Evolutionary conservation across 2,329 filamentous ascomycete species (phyloP), one percentile per base, ranked within the genome.

Genomic region (Claviceps africana): DNA sequence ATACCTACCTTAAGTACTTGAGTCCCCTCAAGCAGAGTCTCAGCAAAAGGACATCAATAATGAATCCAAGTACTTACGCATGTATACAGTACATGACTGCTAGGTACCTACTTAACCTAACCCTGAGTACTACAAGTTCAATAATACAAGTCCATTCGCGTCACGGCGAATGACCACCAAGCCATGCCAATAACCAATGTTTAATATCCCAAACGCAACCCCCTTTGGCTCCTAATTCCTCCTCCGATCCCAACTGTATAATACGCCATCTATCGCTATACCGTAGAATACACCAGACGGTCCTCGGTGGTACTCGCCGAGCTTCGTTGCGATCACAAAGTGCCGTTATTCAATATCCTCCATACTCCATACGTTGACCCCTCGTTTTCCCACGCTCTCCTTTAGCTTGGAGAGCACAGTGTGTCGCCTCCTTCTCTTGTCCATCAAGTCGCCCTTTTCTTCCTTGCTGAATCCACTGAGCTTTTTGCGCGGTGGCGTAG

Each of bases 401-500:
- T 68, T 72, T 49, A 84, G 63, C 62, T 76, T 77, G 33, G 67
- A 66, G 30, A 80, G 66, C 9, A 81, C 73, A 3, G 70, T 74
- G 59, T 72, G 72, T 57, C 78, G 70, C 55, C 70, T 74, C n/a
- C 71, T 71, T 56, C 72, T 67, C 64, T 76, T 78, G 53, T 72
- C 70, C 65, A 74, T 79, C 52, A 83, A 63, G 30, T 71, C 70
- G 30, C 67, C 67, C 68, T 81, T 83, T 62, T 85, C 82, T 50
- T 75, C 72, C 33, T 70, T 68, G 53, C 73, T 79, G 58, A 79
- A 84, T 19, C 78, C 78, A 55, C 73, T 81, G 53, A 83, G 59
- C 70, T 82, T 83, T 69, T 78, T 82, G 44, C 79, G 69, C 2
- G 78, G 75, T 28, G 78, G 70, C 21, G 75, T 75, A 11, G 62